Evolutionary conservation across 2,329 filamentous ascomycete species (phyloP).

Genomic region (Clonostachys byssicola): DNA sequence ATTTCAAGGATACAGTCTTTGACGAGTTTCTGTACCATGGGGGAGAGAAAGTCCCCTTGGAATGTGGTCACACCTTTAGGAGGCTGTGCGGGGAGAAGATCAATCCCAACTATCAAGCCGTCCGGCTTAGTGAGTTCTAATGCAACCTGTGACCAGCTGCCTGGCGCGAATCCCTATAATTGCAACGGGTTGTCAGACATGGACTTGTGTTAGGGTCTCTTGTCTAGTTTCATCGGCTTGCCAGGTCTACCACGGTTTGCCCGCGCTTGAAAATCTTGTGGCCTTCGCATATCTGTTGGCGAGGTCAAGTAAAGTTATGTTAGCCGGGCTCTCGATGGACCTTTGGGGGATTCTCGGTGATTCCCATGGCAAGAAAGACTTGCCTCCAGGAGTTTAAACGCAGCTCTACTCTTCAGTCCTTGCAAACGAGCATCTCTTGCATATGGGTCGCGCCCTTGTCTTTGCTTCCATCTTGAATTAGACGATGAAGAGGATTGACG

Average conservation of each 20-base stretch:
- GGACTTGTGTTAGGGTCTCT: too few species aligned
- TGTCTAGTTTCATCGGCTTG: conserved; percentile 29
- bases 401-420: conserved; percentile 83
- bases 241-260: conserved; percentile 87
- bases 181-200: background rate
- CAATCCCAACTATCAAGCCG: conserved; percentile 84
- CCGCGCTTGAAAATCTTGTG: conserved; percentile 74
- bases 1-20: conserved; percentile 68
- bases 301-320: background rate
- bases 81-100: conserved; percentile 88
- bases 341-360: background rate
- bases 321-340: background rate
- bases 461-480: conserved; percentile 67
- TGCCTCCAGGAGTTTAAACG: conserved; percentile 89
- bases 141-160: conserved; percentile 79
- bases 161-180: conserved; percentile 70
- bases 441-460: conserved; percentile 71
- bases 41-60: conserved; percentile 87
- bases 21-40: conserved; percentile 69
- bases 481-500: conserved; percentile 2
- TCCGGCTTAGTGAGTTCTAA: conserved; percentile 70
- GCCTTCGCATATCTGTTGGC: conserved; percentile 69
- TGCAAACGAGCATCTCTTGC: conserved; percentile 72
- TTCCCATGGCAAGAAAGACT: conserved; percentile 1
- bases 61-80: conserved; percentile 90